These are phyloP conservation scores for Chondrus crispus DNA, from an alignment of 23 red algal species.

Conservation along the genomic window DNA sequence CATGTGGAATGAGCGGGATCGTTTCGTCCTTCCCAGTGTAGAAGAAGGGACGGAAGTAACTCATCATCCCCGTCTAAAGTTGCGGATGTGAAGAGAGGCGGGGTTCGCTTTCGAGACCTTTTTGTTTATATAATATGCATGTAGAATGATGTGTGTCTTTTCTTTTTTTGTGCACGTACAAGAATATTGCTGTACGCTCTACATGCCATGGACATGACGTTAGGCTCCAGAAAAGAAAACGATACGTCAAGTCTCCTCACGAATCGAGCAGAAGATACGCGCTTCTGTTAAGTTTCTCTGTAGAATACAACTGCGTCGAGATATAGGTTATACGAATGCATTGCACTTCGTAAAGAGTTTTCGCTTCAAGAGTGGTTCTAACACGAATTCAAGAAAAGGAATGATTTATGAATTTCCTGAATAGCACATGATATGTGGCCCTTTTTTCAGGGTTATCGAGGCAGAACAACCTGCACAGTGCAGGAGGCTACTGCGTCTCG, in stretches of 20 bases:
- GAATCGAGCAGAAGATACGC: background rate
- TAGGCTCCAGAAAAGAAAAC: background rate
- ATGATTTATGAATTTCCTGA: too few species aligned
- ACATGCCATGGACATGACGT: background rate
- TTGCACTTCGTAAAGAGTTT: too few species aligned
- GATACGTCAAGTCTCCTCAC: background rate
- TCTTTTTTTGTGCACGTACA: background rate
- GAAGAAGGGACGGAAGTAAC: background rate
- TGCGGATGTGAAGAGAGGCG: background rate
- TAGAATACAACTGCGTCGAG: background rate
- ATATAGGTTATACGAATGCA: background rate
- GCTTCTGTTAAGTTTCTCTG: background rate
- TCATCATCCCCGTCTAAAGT: too few species aligned
- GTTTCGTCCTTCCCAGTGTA: background rate
- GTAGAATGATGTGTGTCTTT: background rate
- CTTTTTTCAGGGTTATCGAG: too few species aligned
- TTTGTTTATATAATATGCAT: conserved; percentile 5
- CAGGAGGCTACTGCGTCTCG: too few species aligned
- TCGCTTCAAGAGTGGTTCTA: too few species aligned
- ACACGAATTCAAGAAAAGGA: too few species aligned
- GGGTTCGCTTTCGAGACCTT: background rate
- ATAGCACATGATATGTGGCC: too few species aligned
- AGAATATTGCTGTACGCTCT: background rate
- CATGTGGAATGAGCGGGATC: conserved; percentile 1
- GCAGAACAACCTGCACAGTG: too few species aligned